Evolutionary conservation across 176 grass and related monocot species (phyloP).

Genomic region (Paspalum vaginatum): DNA sequence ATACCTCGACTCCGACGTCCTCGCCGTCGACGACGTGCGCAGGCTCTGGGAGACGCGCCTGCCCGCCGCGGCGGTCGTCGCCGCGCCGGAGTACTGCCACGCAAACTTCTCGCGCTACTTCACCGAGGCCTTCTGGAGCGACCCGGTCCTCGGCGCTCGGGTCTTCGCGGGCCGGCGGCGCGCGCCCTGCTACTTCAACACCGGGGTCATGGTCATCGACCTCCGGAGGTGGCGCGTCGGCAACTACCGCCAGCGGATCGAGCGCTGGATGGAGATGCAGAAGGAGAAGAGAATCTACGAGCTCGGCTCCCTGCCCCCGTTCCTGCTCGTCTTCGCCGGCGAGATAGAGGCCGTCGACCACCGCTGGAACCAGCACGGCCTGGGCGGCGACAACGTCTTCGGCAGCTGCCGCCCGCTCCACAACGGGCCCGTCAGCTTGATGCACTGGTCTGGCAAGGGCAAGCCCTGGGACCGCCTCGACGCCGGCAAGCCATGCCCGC

Average conservation of each 20-base stretch:
- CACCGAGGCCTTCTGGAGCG: slow-evolving; percentile 69
- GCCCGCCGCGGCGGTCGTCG: slow-evolving; percentile 57
- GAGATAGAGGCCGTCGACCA: slow-evolving; percentile 87
- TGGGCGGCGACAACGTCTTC: slow-evolving; percentile 87
- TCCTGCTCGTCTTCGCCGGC: slow-evolving; percentile 84
- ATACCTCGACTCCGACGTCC: slow-evolving; percentile 79
- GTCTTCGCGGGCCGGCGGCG: slow-evolving; percentile 49
- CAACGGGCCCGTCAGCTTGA: slow-evolving; percentile 75
- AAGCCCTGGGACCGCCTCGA: slow-evolving; percentile 90
- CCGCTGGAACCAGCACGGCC: slow-evolving; percentile 92
- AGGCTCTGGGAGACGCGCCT: slow-evolving; percentile 66
- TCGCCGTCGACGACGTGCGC: slow-evolving; percentile 69
- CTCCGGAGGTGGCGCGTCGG: slow-evolving; percentile 71
- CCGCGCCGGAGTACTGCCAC: slow-evolving; percentile 74
- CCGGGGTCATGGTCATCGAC: slow-evolving; percentile 76
- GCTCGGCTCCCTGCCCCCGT: slow-evolving; percentile 78
- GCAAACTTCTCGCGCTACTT: slow-evolving; percentile 74
- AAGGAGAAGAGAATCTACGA: slow-evolving; percentile 84
- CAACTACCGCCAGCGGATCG: slow-evolving; percentile 69
- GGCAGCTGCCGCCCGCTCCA: slow-evolving; percentile 88
- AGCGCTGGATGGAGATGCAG: slow-evolving; percentile 82
- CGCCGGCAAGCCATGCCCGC: slow-evolving; percentile 64
- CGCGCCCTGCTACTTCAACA: slow-evolving; percentile 74
- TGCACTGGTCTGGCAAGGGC: slow-evolving; percentile 95
- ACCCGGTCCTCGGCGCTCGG: slow-evolving; percentile 46